phyloP scores from a whole-genome alignment of 2,329 filamentous ascomycete species.

The Lasiodiplodia citricola region DNA sequence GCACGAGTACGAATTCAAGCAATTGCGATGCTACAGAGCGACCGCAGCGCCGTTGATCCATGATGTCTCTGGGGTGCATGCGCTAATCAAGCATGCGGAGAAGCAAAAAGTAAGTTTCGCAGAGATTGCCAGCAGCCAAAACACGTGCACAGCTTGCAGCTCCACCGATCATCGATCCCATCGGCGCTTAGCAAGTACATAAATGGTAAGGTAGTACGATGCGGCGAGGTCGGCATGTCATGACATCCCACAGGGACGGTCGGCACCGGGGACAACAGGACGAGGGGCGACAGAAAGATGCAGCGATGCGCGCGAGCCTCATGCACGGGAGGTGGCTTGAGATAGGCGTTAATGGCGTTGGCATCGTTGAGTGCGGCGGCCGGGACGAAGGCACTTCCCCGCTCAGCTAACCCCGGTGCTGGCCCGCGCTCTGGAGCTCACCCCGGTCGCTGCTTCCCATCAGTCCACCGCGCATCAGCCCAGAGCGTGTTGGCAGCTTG shows the following conservation, averaged over 20 bases:
- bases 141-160: conserved; percentile 12
- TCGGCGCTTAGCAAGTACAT: not conserved
- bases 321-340: not conserved
- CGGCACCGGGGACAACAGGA: not conserved
- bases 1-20: not conserved
- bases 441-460: conserved; percentile 16
- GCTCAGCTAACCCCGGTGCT: conserved; percentile 4
- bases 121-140: not conserved
- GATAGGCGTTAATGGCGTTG: conserved; percentile 13
- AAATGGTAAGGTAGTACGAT: conserved; percentile 14
- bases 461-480: conserved; percentile 23
- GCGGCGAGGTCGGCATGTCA: not conserved
- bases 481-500: conserved; percentile 12
- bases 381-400: conserved; percentile 21
- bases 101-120: conserved; percentile 14
- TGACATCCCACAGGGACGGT: not conserved
- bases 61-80: conserved; percentile 6
- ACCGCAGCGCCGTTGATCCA: not conserved
- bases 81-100: conserved; percentile 13
- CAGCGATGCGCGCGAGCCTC: not conserved
- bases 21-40: not conserved
- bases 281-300: not conserved
- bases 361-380: conserved; percentile 6
- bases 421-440: conserved; percentile 15
- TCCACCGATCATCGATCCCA: conserved; percentile 17